Evolutionary conservation across 768 basidiomycete species (phyloP), one percentile per base, ranked within the genome.

Genomic region (Phaeotremella skinneri): DNA sequence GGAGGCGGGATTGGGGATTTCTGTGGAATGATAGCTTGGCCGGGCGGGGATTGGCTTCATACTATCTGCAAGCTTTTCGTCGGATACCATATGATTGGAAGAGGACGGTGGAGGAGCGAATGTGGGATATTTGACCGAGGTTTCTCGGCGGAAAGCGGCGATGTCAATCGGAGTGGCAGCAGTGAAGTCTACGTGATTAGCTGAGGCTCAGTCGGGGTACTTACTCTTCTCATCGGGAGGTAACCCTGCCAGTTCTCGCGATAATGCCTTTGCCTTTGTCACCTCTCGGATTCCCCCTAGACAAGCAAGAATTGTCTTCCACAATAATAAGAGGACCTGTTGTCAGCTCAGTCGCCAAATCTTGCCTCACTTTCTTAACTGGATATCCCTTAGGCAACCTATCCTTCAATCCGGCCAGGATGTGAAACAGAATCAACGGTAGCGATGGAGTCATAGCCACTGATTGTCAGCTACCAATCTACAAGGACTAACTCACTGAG

Each of bases 361-460:
- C 13, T 41, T 53, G 16, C 37, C 75, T 21, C 52, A 89, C 92
- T 84, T 97, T 97, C 80, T 98, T 99, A 68, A 96, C 89, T 0
- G 96, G 96, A 78, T 96, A 99, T 4, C 90, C 90, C 72, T 90
- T 92, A 1, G 91, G 88, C 71, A 88, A 89, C 79, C 91, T 91
- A 75, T 98, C 94, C 65, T 90, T 86, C 41, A 97, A 80, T 41
- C 87, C 85, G 23, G 91, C 87, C n/a, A 97, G 87, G 48, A 92
- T 83, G 54, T 87, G 87, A 80, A 96, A 90, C 17, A 98, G 81
- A 71, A 92, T 92, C 5, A 94, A 86, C 1, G 94, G 93, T 21
- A 98, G 79, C 13, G 96, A 93, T 13, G 93, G 93, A 48, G 94
- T 90, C 79, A 94, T 82, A 66, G 88, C 88, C 93, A 99, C 94